Conservation (phyloP, 768 basidiomycete species). For the Xerocomellus intermedius region DNA sequence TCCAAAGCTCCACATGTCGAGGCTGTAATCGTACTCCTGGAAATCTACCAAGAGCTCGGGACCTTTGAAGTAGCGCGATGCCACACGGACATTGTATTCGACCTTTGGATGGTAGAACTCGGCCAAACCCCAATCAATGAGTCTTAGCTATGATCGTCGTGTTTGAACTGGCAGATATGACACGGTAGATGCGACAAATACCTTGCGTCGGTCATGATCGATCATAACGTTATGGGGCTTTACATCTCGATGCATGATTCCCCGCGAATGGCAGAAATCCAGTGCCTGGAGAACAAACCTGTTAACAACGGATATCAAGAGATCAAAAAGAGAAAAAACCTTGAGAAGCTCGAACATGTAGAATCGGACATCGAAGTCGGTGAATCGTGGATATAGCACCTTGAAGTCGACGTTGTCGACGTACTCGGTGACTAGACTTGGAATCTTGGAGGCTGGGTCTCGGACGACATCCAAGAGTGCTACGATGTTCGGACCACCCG, state of each 20-base stretch:
- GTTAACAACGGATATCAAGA: not conserved
- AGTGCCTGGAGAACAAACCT: constrained; percentile 57
- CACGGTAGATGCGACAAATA: constrained; percentile 32
- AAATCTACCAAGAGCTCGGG: constrained; percentile 96
- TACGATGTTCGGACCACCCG: constrained; percentile 94
- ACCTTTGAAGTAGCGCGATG: constrained; percentile 97
- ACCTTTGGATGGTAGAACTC: constrained; percentile 98
- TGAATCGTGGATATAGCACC: constrained; percentile 91
- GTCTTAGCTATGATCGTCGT: constrained; percentile 60
- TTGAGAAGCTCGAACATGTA: constrained; percentile 98
- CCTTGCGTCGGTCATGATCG: constrained; percentile 95
- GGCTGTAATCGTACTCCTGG: constrained; percentile 96
- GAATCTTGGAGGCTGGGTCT: constrained; percentile 94
- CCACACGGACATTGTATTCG: constrained; percentile 97
- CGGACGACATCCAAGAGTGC: constrained; percentile 93
- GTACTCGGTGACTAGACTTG: constrained; percentile 95
- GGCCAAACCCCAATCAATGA: constrained; percentile 98
- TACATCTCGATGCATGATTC: constrained; percentile 98
- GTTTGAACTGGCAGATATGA: constrained; percentile 14
- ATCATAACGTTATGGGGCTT: constrained; percentile 99
- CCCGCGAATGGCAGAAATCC: constrained; percentile 97
- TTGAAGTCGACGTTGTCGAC: constrained; percentile 99
- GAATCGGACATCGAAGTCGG: constrained; percentile 92
- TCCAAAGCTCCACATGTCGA: constrained; percentile 99
- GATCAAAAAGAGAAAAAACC: constrained; percentile 38